phyloP scores from a whole-genome alignment of 805 yeast genomes.

The Metschnikowia gruessii region DNA sequence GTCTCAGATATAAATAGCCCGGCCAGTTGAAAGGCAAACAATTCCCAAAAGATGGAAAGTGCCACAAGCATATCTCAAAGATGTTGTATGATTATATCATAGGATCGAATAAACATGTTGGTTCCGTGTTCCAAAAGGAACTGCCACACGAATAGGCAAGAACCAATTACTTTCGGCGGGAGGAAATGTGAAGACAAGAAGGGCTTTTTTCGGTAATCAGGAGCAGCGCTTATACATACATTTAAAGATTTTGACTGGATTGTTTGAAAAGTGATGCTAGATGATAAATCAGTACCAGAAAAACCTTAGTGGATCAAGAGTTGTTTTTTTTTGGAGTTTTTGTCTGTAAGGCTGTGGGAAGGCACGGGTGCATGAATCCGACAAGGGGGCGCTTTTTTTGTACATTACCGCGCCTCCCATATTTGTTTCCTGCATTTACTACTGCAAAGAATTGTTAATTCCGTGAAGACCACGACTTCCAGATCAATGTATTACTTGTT shows the following conservation, averaged over 20 bases:
- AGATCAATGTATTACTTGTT: too few species aligned
- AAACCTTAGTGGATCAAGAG: constrained; percentile 9
- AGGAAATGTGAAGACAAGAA: too few species aligned
- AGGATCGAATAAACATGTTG: too few species aligned
- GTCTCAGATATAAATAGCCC: too few species aligned
- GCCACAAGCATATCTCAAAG: too few species aligned
- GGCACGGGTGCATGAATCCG: constrained; percentile 18
- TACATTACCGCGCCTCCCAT: constrained; percentile 2
- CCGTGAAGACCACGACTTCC: background rate
- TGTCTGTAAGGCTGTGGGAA: constrained; percentile 16
- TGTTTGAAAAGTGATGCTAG: constrained; percentile 1
- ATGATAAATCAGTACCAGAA: constrained; percentile 2
- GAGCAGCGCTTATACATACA: constrained; percentile 4
- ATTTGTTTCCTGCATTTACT: background rate
- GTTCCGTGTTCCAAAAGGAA: too few species aligned
- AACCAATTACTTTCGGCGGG: too few species aligned
- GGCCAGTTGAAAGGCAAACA: too few species aligned
- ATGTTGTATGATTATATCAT: too few species aligned
- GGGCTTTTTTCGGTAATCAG: background rate
- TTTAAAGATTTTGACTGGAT: background rate
- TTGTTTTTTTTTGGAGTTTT: constrained; percentile 16
- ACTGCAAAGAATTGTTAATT: background rate
- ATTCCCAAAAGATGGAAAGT: too few species aligned
- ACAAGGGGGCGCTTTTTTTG: constrained; percentile 13
- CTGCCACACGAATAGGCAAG: too few species aligned